These are phyloP conservation scores for Colletotrichum navitas DNA, from an alignment of 2,329 filamentous ascomycete species.

Conservation along the genomic window DNA sequence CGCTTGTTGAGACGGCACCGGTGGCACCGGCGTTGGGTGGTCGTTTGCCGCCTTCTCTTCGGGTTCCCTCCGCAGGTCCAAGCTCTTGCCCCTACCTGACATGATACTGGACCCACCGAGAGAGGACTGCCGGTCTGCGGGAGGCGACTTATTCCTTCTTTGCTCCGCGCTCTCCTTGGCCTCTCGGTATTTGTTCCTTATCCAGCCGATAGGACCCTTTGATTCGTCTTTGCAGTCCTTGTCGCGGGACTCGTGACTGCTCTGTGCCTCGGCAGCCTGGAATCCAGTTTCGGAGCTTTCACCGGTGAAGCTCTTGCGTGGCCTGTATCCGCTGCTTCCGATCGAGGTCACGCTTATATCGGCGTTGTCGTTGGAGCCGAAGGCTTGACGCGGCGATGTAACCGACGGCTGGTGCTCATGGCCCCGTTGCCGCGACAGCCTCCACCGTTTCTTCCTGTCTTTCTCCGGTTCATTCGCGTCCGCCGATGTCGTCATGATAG, in stretches of 20 bases:
- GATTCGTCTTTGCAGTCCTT: conserved; percentile 61
- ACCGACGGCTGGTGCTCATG: conserved; percentile 64
- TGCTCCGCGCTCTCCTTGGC: conserved; percentile 69
- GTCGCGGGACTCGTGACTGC: conserved; percentile 52
- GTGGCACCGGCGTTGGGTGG: conserved; percentile 8
- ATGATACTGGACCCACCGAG: conserved; percentile 47
- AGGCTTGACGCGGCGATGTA: conserved; percentile 58
- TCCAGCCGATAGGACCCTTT: conserved; percentile 68
- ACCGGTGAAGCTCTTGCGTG: conserved; percentile 63
- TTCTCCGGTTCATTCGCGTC: conserved; percentile 65
- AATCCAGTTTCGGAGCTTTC: conserved; percentile 63
- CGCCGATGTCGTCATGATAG: conserved; percentile 47
- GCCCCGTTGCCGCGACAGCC: conserved; percentile 75
- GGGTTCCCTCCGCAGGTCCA: conserved; percentile 55
- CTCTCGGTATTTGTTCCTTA: conserved; percentile 71
- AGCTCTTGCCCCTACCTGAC: conserved; percentile 53
- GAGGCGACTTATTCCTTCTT: conserved; percentile 68
- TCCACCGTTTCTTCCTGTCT: conserved; percentile 78
- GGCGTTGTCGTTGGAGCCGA: conserved; percentile 74
- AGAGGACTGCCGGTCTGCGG: conserved; percentile 54
- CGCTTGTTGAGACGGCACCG: conserved; percentile 14
- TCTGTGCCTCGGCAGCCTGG: conserved; percentile 55
- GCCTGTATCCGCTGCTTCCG: conserved; percentile 68
- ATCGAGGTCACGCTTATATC: conserved; percentile 77
- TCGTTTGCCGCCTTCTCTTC: conserved; percentile 45